Evolutionary conservation across 805 yeast genomes (phyloP), one percentile per base, ranked within the genome.

Genomic region (Lachancea waltii): DNA sequence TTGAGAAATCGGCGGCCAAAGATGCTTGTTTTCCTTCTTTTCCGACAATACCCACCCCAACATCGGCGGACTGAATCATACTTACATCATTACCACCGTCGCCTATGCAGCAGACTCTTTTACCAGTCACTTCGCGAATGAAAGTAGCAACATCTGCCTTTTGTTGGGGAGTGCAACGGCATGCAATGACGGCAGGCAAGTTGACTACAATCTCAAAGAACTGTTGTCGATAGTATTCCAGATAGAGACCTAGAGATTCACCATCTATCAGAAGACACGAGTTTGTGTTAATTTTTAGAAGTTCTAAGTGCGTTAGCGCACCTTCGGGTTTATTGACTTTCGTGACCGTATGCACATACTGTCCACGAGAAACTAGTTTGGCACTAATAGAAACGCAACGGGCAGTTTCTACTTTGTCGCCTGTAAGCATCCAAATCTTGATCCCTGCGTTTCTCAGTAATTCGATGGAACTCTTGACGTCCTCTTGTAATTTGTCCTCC

Each of bases 31-130:
- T 82, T 24, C 99, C 99, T 60, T 92, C 99, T 60, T 92, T 92
- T 25, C 99, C 99, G 15, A 92, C 98, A 48, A 92, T 92, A 40
- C 99, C 99, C 20, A 92, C 95, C 43, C 99, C 99, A 7, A 92
- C 96, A 65, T 94, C 96, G 0, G 99, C 98, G 48, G 94, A 82
- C 63, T 92, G 98, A 48, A 92, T 92, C 99, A 92, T 92, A 51
- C 95, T 84, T 23, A 92, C 99, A 63, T 92, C 99, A 54, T 92
- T 92, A 51, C 99, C 99, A 53, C 99, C 99, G 62, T 92, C 99
- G 40, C 99, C 99, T 49, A 92, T 94, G 55, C 97, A 92, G 48
- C 97, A 90, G 2, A 90, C 97, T 36, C 98, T 68, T 54, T 85
- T 85, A 4, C 85, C 85, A 0, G 97, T 92, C 21, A 75, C 64